Base-by-base conservation (phyloP, 2,329 filamentous ascomycete species). In the Xylaria multiplex region DNA sequence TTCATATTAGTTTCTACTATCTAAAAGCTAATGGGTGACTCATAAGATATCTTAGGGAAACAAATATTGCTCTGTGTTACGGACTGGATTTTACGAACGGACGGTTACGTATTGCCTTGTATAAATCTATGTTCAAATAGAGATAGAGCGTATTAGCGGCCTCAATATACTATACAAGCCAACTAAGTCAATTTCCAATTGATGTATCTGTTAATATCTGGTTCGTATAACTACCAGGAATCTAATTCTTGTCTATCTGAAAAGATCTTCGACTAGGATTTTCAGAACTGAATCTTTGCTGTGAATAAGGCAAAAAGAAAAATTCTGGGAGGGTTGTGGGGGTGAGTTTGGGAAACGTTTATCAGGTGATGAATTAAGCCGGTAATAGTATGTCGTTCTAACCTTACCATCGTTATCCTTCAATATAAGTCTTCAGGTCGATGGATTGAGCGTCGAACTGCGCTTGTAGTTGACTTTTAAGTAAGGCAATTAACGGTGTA, bases 361-460 rank as follows among this genome's bases (percentile, higher is more conserved):
- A 27, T 27, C 27, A 5, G 27, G 27, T 27, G 27, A 27, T 27
- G 5, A 27, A 5, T 27, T 27, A 27, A 27, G 27, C 27, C 27
- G 35, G 35, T 8, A 37, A 37, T 37, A 37, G 35, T 6, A 27
- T 27, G 2, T 27, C 27, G 27, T 27, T 27, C 27, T 9, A 6
- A 27, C 35, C 27, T 56, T 30, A 45, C 53, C 30, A 48, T 57
- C n/a, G 32, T 45, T 64, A 40, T 6, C 53, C 62, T 48, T 74
- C 73, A 2, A 73, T 67, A 59, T 73, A 72, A 0, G 60, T 32
- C 62, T 74, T 74, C 1, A 74, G 46, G 48, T 72, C 66, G 6
- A 45, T 48, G 22, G 63, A 69, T 49, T 74, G 72, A 8, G 59
- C 52, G 11, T 71, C 69, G 37, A 68, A 73, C 48, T 69, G 60